Evolutionary conservation across 441 rosid species (phyloP).

Genomic region (Arabidopsis lyrata): DNA sequence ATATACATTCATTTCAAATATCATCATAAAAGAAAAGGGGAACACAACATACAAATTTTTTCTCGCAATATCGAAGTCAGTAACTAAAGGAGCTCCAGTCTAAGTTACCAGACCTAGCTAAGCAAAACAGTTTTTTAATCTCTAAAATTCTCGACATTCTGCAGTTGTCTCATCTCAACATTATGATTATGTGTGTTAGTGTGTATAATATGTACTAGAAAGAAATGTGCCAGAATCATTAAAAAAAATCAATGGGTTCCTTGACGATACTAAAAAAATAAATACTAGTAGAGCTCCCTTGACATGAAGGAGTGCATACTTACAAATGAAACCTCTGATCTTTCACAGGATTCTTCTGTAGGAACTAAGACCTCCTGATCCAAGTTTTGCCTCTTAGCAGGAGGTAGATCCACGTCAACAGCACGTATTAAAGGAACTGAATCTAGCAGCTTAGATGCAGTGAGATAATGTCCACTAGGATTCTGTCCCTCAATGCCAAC

Average conservation of each 20-base stretch:
- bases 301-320: constrained; percentile 38
- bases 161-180: not conserved
- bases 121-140: not conserved
- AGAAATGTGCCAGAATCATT: not conserved
- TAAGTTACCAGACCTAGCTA: not conserved
- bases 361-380: constrained; percentile 57
- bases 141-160: constrained; percentile 12
- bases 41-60: not conserved
- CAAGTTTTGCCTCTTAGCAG: constrained; percentile 82
- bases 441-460: constrained; percentile 81
- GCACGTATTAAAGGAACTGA: constrained; percentile 60
- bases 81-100: constrained; percentile 6
- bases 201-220: not conserved
- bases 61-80: constrained; percentile 6
- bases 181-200: not conserved
- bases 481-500: constrained; percentile 91
- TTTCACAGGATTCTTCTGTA: constrained; percentile 44
- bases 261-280: not conserved
- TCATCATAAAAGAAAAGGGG: not conserved
- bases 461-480: constrained; percentile 97
- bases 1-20: constrained; percentile 2
- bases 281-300: not conserved
- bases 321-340: constrained; percentile 71
- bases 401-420: constrained; percentile 57
- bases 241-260: not conserved